Evolutionary conservation across 2,329 filamentous ascomycete species (phyloP), one percentile per base, ranked within the genome.

Genomic region (Neocatenulostroma microsporum): DNA sequence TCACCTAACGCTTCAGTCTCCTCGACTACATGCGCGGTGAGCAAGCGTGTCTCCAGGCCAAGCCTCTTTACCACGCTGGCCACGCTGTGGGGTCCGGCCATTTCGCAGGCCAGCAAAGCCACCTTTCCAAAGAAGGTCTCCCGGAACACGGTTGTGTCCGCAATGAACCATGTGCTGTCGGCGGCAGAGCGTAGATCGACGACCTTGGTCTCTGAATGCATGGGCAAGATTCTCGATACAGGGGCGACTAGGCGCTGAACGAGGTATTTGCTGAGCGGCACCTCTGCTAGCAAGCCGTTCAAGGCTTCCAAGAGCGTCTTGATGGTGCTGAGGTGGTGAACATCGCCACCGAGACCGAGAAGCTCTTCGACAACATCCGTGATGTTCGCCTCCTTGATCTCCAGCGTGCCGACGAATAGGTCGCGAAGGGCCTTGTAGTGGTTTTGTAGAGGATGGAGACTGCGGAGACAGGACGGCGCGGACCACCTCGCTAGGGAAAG

Each of bases 1-100:
- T 36, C 25, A 17, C 34, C 34, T 9, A 12, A 11, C 21, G 26
- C 34, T 21, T 30, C 18, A 10, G 34, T 36, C 25, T 36, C 19
- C 17, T 36, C 34, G n/a, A 15, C 15, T 6, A 30, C 26, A 13
- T 21, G 34, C 13, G 21, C 21, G 26, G 15, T 30, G 8, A 36
- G 34, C 11, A 13, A 11, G 17, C 34, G 34, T 10, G 13, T 15
- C 21, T 10, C 8, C 6, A 36, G 12, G 7, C 34, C 34, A 7
- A 36, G 34, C 7, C 10, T n/a, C n/a, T 23, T 25, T 18, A 34
- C n/a, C 10, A 31, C 13, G 5, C 9, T 8, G 9, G 12, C 15
- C 29, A 18, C 5, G 9, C 8, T 25, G 21, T 18, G n/a, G 6
- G 21, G 10, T 4, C 6, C 12, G 33, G 11, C 13, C 21, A 35